Percentiles rank a stretch among this genome's conserved stretches.
phyloP scores from a whole-genome alignment of 2,329 filamentous ascomycete genomes.

The Trichoderma koningiopsis region DNA sequence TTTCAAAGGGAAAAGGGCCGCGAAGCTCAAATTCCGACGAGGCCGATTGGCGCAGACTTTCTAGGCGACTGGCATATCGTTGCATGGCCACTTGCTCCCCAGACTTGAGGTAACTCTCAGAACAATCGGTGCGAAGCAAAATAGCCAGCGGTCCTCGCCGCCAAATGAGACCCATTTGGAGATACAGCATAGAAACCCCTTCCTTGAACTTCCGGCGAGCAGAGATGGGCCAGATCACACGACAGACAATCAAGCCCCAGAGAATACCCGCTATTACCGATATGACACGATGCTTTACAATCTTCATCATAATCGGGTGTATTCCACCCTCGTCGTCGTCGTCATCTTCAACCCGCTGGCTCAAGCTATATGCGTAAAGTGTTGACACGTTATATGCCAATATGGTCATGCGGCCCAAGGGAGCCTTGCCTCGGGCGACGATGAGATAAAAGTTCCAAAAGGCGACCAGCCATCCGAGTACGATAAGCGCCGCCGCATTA shows the following conservation, averaged over 20 bases:
- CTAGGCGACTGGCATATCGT: slow-evolving; percentile 69
- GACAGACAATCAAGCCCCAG: slow-evolving; percentile 85
- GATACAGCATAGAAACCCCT: slow-evolving; percentile 78
- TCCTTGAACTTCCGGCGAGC: slow-evolving; percentile 82
- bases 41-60: slow-evolving; percentile 69
- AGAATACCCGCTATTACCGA: slow-evolving; percentile 80
- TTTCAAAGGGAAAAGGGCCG: slow-evolving; percentile 74
- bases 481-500: slow-evolving; percentile 69
- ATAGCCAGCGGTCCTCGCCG: slow-evolving; percentile 83
- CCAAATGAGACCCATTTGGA: slow-evolving; percentile 92
- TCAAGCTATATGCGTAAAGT: slow-evolving; percentile 85
- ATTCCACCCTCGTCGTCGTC: slow-evolving; percentile 81
- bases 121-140: slow-evolving; percentile 60
- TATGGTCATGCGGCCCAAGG: slow-evolving; percentile 86
- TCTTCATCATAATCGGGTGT: slow-evolving; percentile 78
- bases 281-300: slow-evolving; percentile 79
- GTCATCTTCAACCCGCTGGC: slow-evolving; percentile 71
- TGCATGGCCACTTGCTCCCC: slow-evolving; percentile 84
- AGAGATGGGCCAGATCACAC: slow-evolving; percentile 85
- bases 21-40: slow-evolving; percentile 78
- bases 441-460: slow-evolving; percentile 84
- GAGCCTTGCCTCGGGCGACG: slow-evolving; percentile 74
- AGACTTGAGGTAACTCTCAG: slow-evolving; percentile 72
- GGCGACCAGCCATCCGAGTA: slow-evolving; percentile 77
- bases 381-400: slow-evolving; percentile 91